Evolutionary conservation across 2,329 filamentous ascomycete genomes (phyloP), one percentile per base, ranked within the genome.

Genomic region (Karstenula rhodostoma): DNA sequence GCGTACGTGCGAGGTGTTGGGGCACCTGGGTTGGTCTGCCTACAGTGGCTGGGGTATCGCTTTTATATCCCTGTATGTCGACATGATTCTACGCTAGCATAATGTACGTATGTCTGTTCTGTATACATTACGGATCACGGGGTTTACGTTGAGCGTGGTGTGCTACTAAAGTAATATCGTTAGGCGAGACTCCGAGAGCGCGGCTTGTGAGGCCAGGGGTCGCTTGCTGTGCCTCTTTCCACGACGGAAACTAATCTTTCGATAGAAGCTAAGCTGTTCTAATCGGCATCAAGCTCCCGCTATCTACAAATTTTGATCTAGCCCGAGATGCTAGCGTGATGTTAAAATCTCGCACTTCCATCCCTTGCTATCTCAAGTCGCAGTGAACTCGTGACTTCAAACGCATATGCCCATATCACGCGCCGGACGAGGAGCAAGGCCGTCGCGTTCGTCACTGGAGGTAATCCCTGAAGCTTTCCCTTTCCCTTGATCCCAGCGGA

Each of bases 81-180:
- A 22, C 27, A 49, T 49, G 47, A 13, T 33, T 33, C 25, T 17
- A 49, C 47, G 47, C 29, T 32, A 12, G 47, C 29, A 32, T 49
- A 22, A 22, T 51, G 33, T 51, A 37, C 22, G 22, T 13, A 23
- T 51, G 48, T 51, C 35, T 51, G 33, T 23, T 37, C 10, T 51
- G n/a, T 40, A 51, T 25, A 40, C 22, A 10, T 25, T 40, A 51
- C 19, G 32, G 25, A 37, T 23, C 10, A 51, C 12, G 48, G 47
- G 27, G 13, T 33, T 33, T 49, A 9, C 27, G 7, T 44, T 19
- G 2, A 44, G 6, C n/a, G n/a, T n/a, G n/a, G n/a, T n/a, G n/a
- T n/a, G n/a, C n/a, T n/a, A n/a, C n/a, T n/a, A n/a, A n/a, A n/a
- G n/a, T n/a, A n/a, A n/a, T n/a, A n/a, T n/a, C n/a, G n/a, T n/a